Percentiles rank a stretch among this genome's conserved stretches.
phyloP scores from a whole-genome alignment of 371 early-diverging fungal species.

The Mucor mucedo region DNA sequence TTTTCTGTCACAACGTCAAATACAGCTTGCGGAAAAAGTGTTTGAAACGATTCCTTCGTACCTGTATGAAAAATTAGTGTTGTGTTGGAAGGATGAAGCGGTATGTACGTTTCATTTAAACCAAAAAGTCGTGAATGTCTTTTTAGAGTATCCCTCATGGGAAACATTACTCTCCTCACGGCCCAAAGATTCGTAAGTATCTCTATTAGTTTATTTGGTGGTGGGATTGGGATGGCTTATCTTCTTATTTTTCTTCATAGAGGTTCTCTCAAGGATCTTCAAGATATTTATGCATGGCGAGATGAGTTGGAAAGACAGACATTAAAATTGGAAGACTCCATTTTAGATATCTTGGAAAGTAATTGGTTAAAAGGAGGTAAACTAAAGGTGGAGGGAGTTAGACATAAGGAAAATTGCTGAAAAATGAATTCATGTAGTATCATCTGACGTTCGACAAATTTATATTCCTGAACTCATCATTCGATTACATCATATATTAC shows the following conservation, averaged over 20 bases:
- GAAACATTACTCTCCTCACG: background rate
- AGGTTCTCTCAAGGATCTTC: conserved; percentile 9
- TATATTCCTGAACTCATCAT: conserved; percentile 26
- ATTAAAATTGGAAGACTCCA: background rate
- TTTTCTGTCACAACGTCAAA: conserved; percentile 8
- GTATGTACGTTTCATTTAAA: conserved; percentile 11
- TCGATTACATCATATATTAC: conserved; percentile 14
- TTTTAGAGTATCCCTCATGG: conserved; percentile 6
- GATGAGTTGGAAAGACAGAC: conserved; percentile 13
- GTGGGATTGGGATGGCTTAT: background rate
- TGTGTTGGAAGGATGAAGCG: background rate
- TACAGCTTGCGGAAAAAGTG: conserved; percentile 11
- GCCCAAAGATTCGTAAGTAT: conserved; percentile 17
- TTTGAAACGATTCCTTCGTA: background rate
- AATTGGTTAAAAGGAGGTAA: conserved; percentile 22
- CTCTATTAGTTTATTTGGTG: background rate
- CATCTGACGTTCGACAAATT: background rate
- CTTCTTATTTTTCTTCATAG: conserved; percentile 1
- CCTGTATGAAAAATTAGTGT: background rate
- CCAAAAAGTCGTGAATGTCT: conserved; percentile 1
- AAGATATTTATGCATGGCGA: conserved; percentile 4
- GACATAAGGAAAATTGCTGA: no score
- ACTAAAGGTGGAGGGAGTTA: no score
- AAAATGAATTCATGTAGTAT: background rate
- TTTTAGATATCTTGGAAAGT: conserved; percentile 13